Evolutionary conservation across 305 asterid species (phyloP).

Genomic region (Fraxinus greggii): DNA sequence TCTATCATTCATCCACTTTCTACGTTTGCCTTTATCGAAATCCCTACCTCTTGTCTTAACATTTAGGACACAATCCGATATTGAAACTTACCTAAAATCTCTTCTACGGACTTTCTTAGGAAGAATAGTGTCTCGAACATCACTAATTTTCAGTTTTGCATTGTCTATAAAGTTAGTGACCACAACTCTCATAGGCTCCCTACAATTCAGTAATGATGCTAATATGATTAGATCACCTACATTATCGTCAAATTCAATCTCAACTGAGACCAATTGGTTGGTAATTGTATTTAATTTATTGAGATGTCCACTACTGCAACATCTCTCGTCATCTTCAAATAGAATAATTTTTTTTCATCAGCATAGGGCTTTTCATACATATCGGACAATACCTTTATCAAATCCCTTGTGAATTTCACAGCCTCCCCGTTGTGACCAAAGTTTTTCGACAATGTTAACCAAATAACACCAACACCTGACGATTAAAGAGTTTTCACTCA

Average conservation of each 20-base stretch:
- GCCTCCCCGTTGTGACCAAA: neutral
- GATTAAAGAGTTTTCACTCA: neutral
- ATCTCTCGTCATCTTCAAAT: neutral
- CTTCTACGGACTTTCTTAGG: neutral
- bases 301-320: neutral
- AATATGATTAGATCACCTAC: neutral
- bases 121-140: neutral
- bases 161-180: neutral
- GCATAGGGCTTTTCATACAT: neutral
- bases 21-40: neutral
- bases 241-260: neutral
- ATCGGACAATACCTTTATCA: neutral
- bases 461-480: neutral
- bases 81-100: neutral
- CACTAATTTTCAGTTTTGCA: neutral
- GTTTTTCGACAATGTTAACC: no score
- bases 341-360: neutral
- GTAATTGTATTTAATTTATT: neutral
- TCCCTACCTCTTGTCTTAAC: neutral
- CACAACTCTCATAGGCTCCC: slow-evolving; percentile 5
- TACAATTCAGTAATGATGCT: neutral
- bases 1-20: neutral
- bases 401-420: no score
- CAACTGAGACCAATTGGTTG: neutral
- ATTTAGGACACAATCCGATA: neutral